Base-by-base conservation (phyloP, 495 filamentous ascomycete species). In the Aspergillus affinis region DNA sequence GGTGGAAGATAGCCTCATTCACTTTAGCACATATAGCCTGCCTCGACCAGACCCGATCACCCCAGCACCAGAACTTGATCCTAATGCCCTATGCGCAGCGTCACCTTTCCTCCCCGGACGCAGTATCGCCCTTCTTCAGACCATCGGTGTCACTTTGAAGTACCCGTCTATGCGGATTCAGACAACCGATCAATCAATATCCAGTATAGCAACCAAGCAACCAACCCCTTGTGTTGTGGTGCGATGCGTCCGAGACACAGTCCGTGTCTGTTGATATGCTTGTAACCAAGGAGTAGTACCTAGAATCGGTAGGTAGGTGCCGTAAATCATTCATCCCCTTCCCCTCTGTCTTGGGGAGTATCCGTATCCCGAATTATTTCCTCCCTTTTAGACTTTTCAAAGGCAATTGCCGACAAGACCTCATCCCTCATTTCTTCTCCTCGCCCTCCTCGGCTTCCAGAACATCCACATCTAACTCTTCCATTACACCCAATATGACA, bases 391-490 rank as follows among this genome's bases (percentile, higher is more conserved):
- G 4, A 26, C 23, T 4, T 26, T 26, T 41, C 4, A 41, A 15
- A 41, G 10, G 6, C 32, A 36, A 17, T 17, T 41, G 36, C 23
- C 49, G 27, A 29, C 21, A 20, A 5, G 30, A 3, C 21, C 6
- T 26, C 26, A 9, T 13, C 50, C 13, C 8, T 69, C 62, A 64
- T 72, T 71, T 69, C 44, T 68, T 69, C 53, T 72, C 65, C 54
- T 65, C 64, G 48, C 65, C 71, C 36, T 15, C 54, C 51, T 61
- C 26, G 18, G 64, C 66, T 41, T 71, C 63, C 30, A 97, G 67
- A 9, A 93, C 88, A 78, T 97, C 94, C 18, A 89, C 82, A 76
- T 98, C 94, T 59, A 98, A 70, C 72, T 96, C 90, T 66, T 88
- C 84, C 87, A 95, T 95, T 0, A 94, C 88, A 32, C 88, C 88